phyloP scores from a whole-genome alignment of 2,329 filamentous ascomycete genomes.

The Diaporthe citriasiana region DNA sequence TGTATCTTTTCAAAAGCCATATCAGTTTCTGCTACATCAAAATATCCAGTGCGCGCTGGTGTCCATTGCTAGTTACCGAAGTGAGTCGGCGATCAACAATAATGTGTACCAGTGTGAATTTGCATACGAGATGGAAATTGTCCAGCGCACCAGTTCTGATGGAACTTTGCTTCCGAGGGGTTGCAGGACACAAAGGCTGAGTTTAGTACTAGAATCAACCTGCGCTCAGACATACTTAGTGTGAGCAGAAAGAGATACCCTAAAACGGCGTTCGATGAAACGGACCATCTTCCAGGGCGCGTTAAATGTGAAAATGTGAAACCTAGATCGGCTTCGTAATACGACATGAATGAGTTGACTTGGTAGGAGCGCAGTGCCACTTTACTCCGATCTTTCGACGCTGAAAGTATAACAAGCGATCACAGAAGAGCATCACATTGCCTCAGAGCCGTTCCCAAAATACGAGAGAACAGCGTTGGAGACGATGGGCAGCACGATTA shows the following conservation, averaged over 20 bases:
- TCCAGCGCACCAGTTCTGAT: background rate
- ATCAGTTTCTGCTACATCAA: background rate
- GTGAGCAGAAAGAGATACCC: background rate
- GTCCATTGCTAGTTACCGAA: background rate
- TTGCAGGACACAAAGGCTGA: too few relatives aligned
- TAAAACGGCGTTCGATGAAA: background rate
- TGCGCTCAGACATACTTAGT: slow-evolving; percentile 8
- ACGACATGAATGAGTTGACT: too few relatives aligned
- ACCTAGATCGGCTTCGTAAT: background rate
- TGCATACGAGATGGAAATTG: background rate
- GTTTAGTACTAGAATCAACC: background rate
- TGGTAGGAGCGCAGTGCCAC: background rate
- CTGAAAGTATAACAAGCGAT: background rate
- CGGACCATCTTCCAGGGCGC: background rate
- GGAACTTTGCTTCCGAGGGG: too few relatives aligned
- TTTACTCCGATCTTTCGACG: background rate
- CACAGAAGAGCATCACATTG: background rate
- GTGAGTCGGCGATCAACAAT: background rate
- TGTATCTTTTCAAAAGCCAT: too few relatives aligned
- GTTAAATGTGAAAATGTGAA: background rate
- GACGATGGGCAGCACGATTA: background rate
- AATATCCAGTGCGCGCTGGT: background rate
- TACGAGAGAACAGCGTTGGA: background rate
- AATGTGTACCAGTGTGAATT: too few relatives aligned
- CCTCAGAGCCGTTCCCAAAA: background rate